Evolutionary conservation across 768 basidiomycete species (phyloP).

Genomic region (Ephemerocybe angulata): DNA sequence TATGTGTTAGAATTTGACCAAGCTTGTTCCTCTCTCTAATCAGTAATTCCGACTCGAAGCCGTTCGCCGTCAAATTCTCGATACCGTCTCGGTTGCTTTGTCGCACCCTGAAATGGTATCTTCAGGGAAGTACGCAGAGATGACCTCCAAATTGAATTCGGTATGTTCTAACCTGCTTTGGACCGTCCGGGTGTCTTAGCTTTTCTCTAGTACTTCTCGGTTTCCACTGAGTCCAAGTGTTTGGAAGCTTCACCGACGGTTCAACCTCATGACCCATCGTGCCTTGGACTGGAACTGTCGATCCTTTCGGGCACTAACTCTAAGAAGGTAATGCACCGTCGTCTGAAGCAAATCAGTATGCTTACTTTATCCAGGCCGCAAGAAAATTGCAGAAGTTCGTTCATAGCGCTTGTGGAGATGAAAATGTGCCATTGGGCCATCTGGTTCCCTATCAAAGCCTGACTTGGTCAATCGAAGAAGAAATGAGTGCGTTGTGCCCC

Average conservation of each 20-base stretch:
- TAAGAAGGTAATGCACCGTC: not conserved
- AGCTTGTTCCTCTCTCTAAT: not conserved
- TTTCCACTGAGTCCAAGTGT: not conserved
- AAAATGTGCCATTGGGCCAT: conserved; percentile 36
- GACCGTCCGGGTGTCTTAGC: not conserved
- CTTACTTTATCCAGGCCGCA: not conserved
- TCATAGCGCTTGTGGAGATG: conserved; percentile 3
- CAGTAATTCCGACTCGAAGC: conserved; percentile 20
- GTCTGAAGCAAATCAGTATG: not conserved
- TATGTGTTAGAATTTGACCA: not conserved
- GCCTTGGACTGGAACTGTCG: not conserved
- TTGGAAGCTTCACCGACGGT: not conserved
- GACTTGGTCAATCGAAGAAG: conserved; percentile 45
- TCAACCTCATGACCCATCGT: not conserved
- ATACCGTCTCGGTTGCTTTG: conserved; percentile 36
- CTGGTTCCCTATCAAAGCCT: conserved; percentile 55
- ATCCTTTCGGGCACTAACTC: not conserved
- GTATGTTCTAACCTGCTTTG: not conserved
- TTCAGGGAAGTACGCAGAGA: not conserved
- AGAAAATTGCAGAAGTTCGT: conserved; percentile 1
- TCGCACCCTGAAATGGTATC: conserved; percentile 20
- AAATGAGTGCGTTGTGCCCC: conserved; percentile 32
- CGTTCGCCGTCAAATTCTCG: conserved; percentile 38
- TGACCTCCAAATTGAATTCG: not conserved
- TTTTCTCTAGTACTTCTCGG: not conserved